These are phyloP conservation scores for Leonotis leonurus DNA, from an alignment of 257 asterid genomes.

Conservation along the genomic window DNA sequence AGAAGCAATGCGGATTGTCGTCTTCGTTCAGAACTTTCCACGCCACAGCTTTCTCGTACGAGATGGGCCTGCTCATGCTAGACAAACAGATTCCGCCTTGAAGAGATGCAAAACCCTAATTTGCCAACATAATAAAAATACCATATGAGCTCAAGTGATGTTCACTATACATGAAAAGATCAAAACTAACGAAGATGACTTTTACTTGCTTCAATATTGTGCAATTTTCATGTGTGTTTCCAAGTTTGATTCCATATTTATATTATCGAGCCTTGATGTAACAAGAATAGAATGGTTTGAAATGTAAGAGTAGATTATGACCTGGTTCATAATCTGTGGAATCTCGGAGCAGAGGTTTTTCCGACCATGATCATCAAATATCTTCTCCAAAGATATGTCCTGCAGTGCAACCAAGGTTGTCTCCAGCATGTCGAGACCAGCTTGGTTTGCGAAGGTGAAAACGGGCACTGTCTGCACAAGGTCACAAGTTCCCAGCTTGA, in stretches of 20 bases:
- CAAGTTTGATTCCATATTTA: no score
- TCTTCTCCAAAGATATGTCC: slow-evolving; percentile 80
- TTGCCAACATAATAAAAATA: not conserved
- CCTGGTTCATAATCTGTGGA: slow-evolving; percentile 94
- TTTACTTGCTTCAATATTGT: no score
- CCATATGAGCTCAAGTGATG: not conserved
- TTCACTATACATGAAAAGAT: no score
- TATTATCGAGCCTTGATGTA: no score
- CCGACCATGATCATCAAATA: slow-evolving; percentile 84
- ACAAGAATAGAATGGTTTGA: not conserved
- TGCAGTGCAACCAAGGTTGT: slow-evolving; percentile 89
- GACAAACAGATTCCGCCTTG: slow-evolving; percentile 91
- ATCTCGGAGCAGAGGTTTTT: slow-evolving; percentile 74
- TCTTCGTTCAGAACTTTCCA: slow-evolving; percentile 95
- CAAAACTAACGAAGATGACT: no score
- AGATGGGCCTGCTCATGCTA: slow-evolving; percentile 89
- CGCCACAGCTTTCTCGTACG: slow-evolving; percentile 85
- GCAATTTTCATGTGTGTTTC: no score
- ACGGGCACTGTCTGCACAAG: slow-evolving; percentile 78
- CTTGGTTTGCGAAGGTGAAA: slow-evolving; percentile 87
- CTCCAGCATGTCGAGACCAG: slow-evolving; percentile 98
- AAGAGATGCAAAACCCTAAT: slow-evolving; percentile 79
- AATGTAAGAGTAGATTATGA: slow-evolving; percentile 5
- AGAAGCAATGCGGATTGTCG: slow-evolving; percentile 65
- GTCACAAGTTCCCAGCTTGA: not conserved